Percentiles rank a stretch among this genome's conserved stretches.
These are phyloP conservation scores for Aspergillus sp. DNA, from an alignment of 2,329 filamentous ascomycete species.

Conservation along the genomic window DNA sequence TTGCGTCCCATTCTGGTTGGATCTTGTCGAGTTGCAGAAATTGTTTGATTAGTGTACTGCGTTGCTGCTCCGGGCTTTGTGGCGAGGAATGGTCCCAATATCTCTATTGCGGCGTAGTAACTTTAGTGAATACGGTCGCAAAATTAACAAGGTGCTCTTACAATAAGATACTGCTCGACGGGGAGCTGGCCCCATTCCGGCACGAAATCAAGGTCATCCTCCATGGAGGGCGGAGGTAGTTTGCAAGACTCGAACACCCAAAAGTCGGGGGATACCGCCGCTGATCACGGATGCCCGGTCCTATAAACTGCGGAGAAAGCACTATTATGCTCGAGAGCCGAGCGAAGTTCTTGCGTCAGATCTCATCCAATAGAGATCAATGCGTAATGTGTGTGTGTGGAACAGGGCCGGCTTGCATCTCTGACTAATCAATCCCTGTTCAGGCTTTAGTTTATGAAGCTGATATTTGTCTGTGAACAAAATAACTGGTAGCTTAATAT, in stretches of 20 bases:
- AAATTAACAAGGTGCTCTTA: neutral
- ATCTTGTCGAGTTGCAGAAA: constrained; percentile 1
- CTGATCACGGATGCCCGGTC: no score
- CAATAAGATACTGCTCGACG: constrained; percentile 2
- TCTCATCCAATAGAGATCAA: no score
- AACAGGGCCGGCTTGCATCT: no score
- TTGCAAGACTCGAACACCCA: no score
- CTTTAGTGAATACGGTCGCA: neutral
- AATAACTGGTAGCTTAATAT: neutral
- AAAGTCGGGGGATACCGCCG: no score
- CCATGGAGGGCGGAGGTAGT: no score
- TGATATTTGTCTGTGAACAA: neutral
- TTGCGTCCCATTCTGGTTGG: neutral
- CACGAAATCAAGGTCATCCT: no score
- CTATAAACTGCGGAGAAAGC: no score
- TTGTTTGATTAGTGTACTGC: neutral
- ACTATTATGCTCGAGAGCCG: no score
- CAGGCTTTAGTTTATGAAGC: constrained; percentile 2
- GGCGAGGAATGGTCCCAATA: neutral
- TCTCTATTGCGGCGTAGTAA: neutral
- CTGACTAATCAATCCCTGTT: neutral
- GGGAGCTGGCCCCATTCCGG: no score
- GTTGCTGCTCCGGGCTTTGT: neutral
- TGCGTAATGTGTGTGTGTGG: no score
- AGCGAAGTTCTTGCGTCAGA: no score